These are phyloP conservation scores for Calonectria pseudoturangicola DNA, from an alignment of 2,329 filamentous ascomycete genomes.

Conservation along the genomic window DNA sequence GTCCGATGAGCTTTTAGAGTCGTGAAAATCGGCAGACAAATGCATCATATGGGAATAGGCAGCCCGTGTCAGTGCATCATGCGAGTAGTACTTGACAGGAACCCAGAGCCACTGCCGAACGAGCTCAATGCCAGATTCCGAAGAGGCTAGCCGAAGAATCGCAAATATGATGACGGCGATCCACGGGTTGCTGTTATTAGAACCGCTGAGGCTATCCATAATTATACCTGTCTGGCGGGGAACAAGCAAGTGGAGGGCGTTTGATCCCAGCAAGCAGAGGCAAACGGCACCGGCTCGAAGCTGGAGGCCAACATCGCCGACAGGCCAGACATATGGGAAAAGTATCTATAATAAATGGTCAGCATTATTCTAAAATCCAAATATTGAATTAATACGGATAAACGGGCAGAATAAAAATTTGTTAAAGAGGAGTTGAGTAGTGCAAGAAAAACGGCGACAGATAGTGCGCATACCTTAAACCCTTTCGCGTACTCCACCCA, in stretches of 20 bases:
- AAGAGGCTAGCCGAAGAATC: slow-evolving; percentile 70
- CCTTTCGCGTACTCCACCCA: slow-evolving; percentile 86
- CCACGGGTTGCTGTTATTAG: slow-evolving; percentile 70
- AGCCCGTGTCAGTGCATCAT: slow-evolving; percentile 71
- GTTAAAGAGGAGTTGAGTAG: neutral
- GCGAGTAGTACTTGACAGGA: slow-evolving; percentile 75
- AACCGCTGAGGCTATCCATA: slow-evolving; percentile 78
- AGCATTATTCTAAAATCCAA: neutral
- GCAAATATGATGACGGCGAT: slow-evolving; percentile 71
- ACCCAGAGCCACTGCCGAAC: slow-evolving; percentile 74
- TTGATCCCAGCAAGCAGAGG: slow-evolving; percentile 80
- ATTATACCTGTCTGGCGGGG: slow-evolving; percentile 89
- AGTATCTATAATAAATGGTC: slow-evolving; percentile 73
- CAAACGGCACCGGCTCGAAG: slow-evolving; percentile 80
- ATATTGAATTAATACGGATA: neutral
- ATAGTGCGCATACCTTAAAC: slow-evolving; percentile 71
- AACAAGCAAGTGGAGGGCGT: slow-evolving; percentile 84
- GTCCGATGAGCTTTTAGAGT: slow-evolving; percentile 76
- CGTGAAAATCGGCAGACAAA: slow-evolving; percentile 77
- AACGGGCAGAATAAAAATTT: neutral
- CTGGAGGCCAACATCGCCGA: slow-evolving; percentile 79
- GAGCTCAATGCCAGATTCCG: slow-evolving; percentile 73
- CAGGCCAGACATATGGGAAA: slow-evolving; percentile 87
- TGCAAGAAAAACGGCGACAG: neutral
- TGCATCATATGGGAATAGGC: slow-evolving; percentile 77